These are phyloP conservation scores for Geotrichum fermentans DNA, from an alignment of 1,139 yeast species.

Conservation along the genomic window DNA sequence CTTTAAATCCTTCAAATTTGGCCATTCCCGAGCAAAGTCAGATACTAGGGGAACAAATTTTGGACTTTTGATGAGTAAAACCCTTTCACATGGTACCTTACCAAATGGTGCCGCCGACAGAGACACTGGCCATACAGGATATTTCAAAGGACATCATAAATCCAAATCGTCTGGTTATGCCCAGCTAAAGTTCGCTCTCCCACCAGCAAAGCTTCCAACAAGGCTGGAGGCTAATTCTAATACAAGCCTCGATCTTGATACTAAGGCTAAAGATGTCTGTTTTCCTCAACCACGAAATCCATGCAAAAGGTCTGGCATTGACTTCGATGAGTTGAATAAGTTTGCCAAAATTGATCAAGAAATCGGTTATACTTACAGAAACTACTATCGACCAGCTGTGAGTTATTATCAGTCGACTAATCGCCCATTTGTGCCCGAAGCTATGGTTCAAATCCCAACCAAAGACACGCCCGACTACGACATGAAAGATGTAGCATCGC, in stretches of 20 bases:
- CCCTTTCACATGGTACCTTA: slow-evolving; percentile 22
- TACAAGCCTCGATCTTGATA: slow-evolving; percentile 47
- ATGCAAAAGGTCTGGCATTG: slow-evolving; percentile 34
- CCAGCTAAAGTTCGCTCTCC: slow-evolving; percentile 8
- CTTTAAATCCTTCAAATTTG: slow-evolving; percentile 1
- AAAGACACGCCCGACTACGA: not conserved
- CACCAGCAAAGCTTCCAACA: slow-evolving; percentile 9
- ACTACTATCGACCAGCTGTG: slow-evolving; percentile 16
- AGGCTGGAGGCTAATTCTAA: slow-evolving; percentile 27
- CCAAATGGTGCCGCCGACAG: slow-evolving; percentile 11
- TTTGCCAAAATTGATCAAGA: slow-evolving; percentile 30
- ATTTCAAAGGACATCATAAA: not conserved
- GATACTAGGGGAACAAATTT: not conserved
- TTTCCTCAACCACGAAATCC: slow-evolving; percentile 81
- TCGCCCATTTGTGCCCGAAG: slow-evolving; percentile 19
- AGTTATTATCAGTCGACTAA: slow-evolving; percentile 4
- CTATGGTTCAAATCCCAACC: slow-evolving; percentile 8
- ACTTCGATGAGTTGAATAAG: slow-evolving; percentile 39
- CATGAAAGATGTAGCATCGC: not conserved
- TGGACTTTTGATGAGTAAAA: not conserved
- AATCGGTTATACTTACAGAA: slow-evolving; percentile 6
- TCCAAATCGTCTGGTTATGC: slow-evolving; percentile 25
- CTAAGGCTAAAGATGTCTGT: slow-evolving; percentile 89
- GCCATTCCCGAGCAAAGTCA: slow-evolving; percentile 15
- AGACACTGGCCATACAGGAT: too few species aligned